These are phyloP conservation scores for Kitagawia praeruptora DNA, from an alignment of 129 eudicot species.

Conservation along the genomic window DNA sequence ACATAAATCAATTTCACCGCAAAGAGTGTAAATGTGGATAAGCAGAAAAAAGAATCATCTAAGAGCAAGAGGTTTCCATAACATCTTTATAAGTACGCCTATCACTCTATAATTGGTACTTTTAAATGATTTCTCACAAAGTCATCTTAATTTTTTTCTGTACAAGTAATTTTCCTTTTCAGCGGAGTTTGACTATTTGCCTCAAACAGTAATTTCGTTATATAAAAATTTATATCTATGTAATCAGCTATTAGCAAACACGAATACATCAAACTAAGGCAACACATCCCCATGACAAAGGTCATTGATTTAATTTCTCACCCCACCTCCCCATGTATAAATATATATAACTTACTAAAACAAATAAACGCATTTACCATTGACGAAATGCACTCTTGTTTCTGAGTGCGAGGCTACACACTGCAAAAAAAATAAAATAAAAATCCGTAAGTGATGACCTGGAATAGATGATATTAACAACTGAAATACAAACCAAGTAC, in stretches of 20 bases:
- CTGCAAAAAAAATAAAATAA: constrained; percentile 43
- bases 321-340: no score
- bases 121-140: not conserved
- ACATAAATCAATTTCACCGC: not conserved
- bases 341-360: not conserved
- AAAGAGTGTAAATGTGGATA: not conserved
- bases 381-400: constrained; percentile 80
- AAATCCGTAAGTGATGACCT: not conserved
- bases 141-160: not conserved
- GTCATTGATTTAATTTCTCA: not conserved
- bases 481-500: not conserved
- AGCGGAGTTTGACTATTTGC: not conserved
- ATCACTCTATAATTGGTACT: not conserved
- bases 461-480: not conserved
- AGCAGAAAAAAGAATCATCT: not conserved
- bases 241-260: not conserved
- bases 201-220: not conserved
- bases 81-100: not conserved
- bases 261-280: not conserved
- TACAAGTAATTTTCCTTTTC: not conserved
- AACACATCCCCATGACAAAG: not conserved
- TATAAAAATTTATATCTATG: not conserved
- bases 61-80: not conserved
- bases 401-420: constrained; percentile 93
- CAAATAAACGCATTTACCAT: constrained; percentile 39